Percentiles rank a stretch among this genome's conserved stretches.
Conservation (phyloP, 768 basidiomycete genomes). For the Pisolithus tinctorius region DNA sequence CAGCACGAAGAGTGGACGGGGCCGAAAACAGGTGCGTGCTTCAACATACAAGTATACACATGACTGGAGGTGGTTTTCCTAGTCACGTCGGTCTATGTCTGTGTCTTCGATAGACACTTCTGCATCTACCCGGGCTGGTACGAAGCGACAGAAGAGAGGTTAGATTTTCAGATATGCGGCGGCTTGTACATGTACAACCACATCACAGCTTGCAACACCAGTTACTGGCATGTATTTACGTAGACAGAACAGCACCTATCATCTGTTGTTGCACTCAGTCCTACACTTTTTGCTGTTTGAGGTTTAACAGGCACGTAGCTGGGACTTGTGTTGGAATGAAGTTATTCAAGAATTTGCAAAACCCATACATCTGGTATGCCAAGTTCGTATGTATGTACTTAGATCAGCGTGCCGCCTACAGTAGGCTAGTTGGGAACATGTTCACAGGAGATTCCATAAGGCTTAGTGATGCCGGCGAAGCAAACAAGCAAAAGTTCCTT, state of each 20-base stretch:
- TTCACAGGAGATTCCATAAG: background rate
- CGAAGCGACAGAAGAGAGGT: slow-evolving; percentile 52
- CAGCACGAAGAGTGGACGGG: slow-evolving; percentile 48
- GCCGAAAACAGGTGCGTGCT: slow-evolving; percentile 47
- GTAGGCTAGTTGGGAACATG: slow-evolving; percentile 5
- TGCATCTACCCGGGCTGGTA: slow-evolving; percentile 44
- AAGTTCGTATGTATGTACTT: no score
- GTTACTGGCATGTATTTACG: background rate
- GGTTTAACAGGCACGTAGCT: no score
- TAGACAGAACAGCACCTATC: background rate
- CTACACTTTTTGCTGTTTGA: no score
- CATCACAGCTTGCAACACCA: no score
- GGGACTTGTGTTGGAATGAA: no score
- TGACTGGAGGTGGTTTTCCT: slow-evolving; percentile 1
- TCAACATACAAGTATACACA: background rate
- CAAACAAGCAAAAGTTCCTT: background rate
- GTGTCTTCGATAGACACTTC: slow-evolving; percentile 71
- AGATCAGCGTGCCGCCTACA: background rate
- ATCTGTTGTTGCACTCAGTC: no score
- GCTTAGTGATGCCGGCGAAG: slow-evolving; percentile 10
- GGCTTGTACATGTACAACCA: no score
- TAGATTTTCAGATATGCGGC: slow-evolving; percentile 17
- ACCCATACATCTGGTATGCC: no score
- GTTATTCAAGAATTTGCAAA: no score
- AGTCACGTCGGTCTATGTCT: slow-evolving; percentile 63